Conservation (phyloP, 805 yeast species). For the Kazachstania africana region DNA sequence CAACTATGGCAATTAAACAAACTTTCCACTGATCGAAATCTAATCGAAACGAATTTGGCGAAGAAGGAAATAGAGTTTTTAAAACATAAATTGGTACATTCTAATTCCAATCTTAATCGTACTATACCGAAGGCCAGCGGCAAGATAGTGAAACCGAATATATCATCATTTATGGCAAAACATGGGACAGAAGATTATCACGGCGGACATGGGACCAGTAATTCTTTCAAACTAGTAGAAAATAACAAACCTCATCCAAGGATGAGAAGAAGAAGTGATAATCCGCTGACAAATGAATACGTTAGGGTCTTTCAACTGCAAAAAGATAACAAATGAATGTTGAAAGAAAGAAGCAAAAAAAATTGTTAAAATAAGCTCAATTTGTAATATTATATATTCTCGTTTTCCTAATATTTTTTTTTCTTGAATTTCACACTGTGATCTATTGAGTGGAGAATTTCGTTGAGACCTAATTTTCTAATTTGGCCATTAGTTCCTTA, state of each 20-base stretch:
- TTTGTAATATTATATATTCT: neutral
- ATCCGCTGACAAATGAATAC: constrained; percentile 19
- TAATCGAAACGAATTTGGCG: constrained; percentile 15
- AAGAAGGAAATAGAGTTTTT: constrained; percentile 18
- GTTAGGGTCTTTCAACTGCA: constrained; percentile 23
- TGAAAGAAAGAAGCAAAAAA: constrained; percentile 1
- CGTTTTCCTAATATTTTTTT: too few relatives aligned
- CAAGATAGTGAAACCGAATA: neutral
- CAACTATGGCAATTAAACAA: constrained; percentile 16
- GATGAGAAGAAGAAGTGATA: constrained; percentile 20
- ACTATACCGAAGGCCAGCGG: neutral
- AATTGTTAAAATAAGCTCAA: neutral
- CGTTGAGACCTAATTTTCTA: constrained; percentile 17
- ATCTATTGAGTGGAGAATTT: too few relatives aligned
- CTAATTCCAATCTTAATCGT: neutral
- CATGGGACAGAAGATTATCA: neutral
- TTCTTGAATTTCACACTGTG: too few relatives aligned
- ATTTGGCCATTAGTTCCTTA: constrained; percentile 40
- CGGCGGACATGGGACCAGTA: neutral
- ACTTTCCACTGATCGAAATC: constrained; percentile 14
- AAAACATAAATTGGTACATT: constrained; percentile 4
- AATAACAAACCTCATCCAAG: constrained; percentile 24
- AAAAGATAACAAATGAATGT: constrained; percentile 2
- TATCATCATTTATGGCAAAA: neutral
- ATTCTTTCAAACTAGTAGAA: constrained; percentile 14